These are phyloP conservation scores for Phytophthora macrochlamydospora DNA, from an alignment of 352 stramenopile genomes.

Conservation along the genomic window DNA sequence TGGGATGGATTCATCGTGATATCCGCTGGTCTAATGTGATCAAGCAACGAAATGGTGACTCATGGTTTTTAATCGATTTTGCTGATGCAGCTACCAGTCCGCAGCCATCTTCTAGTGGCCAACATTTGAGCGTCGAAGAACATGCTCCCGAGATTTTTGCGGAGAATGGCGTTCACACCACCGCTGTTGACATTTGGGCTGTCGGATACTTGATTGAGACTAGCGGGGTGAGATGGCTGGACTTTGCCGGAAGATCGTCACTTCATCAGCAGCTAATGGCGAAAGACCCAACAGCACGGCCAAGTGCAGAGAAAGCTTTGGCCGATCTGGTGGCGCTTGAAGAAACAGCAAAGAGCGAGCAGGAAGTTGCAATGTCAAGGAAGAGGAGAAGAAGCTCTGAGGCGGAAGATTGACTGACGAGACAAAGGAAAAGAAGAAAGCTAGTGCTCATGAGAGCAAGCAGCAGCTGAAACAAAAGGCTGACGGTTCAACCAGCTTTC, in stretches of 20 bases:
- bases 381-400: conserved; percentile 75
- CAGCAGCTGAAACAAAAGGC: conserved; percentile 14
- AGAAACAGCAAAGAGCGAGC: conserved; percentile 1
- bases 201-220: conserved; percentile 27
- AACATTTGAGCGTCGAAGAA: conserved; percentile 20
- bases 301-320: conserved; percentile 22
- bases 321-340: conserved; percentile 10
- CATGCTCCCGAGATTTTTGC: conserved; percentile 26
- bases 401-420: conserved; percentile 58
- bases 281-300: conserved; percentile 13
- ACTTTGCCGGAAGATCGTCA: conserved; percentile 8
- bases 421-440: conserved; percentile 16
- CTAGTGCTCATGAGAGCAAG: background rate
- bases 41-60: background rate
- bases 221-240: conserved; percentile 15
- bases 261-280: conserved; percentile 7
- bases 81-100: conserved; percentile 10
- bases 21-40: conserved; percentile 20
- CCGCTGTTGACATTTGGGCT: conserved; percentile 29
- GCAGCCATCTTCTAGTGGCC: conserved; percentile 13
- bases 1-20: conserved; percentile 17
- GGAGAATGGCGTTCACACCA: conserved; percentile 13
- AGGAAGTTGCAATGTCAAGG: conserved; percentile 27
- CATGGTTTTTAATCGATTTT: conserved; percentile 25
- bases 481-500: conserved; percentile 17